Percentiles rank a stretch among this genome's conserved stretches.
Conservation (phyloP, 768 basidiomycete species). For the Psilocybe azurescens region DNA sequence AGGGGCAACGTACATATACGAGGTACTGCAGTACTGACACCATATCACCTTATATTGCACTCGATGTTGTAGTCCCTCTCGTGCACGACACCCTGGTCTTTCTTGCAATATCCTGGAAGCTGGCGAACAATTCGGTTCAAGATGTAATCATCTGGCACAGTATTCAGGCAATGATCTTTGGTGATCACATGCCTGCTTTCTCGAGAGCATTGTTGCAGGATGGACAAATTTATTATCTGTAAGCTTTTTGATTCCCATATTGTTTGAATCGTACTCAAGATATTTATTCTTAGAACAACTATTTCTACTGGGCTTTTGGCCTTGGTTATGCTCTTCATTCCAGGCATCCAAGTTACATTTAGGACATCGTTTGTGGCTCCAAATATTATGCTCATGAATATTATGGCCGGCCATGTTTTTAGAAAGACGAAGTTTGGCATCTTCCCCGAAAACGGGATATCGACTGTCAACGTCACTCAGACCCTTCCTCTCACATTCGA, state of each 20-base stretch:
- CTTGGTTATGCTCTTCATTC: not conserved
- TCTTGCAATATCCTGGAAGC: conserved; percentile 12
- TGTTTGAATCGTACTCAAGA: not conserved
- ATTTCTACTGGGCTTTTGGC: not conserved
- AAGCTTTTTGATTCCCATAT: not conserved
- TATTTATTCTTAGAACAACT: not conserved
- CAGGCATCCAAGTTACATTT: not conserved
- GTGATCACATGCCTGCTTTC: conserved; percentile 13
- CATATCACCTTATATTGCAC: conserved; percentile 1
- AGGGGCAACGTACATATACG: not conserved
- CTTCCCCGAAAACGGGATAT: not conserved
- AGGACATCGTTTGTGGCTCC: not conserved
- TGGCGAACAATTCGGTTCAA: not conserved
- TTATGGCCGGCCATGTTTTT: conserved; percentile 19
- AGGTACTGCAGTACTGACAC: not conserved
- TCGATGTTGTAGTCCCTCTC: not conserved
- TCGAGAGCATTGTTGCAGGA: conserved; percentile 13
- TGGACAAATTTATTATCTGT: conserved; percentile 18
- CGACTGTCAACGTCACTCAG: not conserved
- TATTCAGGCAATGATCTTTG: not conserved
- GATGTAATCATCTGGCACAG: not conserved
- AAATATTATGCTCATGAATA: conserved; percentile 15
- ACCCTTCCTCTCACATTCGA: not conserved
- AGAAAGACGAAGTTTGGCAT: conserved; percentile 15
- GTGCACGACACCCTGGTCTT: conserved; percentile 15